Conservation (phyloP, 2,329 filamentous ascomycete genomes). For the Penicillium sp. region DNA sequence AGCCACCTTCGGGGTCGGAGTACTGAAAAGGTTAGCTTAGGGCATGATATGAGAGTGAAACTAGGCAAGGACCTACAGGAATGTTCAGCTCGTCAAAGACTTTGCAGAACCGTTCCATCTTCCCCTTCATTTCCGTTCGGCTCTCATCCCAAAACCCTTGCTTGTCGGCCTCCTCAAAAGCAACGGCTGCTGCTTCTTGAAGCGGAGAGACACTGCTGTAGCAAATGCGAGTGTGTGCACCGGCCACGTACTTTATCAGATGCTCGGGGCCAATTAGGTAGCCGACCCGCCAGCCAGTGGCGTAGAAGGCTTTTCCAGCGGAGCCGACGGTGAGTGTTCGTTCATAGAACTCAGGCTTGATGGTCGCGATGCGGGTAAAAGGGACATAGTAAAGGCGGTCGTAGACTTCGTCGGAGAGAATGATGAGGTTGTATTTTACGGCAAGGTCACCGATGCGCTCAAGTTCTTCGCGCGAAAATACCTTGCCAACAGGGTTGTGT, state of each 20-base stretch:
- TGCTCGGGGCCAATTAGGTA: constrained; percentile 91
- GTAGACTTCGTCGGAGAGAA: constrained; percentile 91
- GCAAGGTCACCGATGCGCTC: constrained; percentile 84
- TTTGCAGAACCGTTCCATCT: constrained; percentile 85
- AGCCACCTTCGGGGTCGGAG: constrained; percentile 92
- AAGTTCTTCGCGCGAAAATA: constrained; percentile 84
- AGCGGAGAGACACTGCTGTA: constrained; percentile 92
- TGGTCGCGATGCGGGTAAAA: constrained; percentile 88
- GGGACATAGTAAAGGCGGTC: constrained; percentile 94
- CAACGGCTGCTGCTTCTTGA: constrained; percentile 92
- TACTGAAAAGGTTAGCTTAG: constrained; percentile 53
- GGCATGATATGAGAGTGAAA: not conserved
- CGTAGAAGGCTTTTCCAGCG: constrained; percentile 97
- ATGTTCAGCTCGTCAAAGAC: constrained; percentile 76
- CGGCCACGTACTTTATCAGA: constrained; percentile 87
- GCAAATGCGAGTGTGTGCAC: constrained; percentile 94
- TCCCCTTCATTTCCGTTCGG: constrained; percentile 84
- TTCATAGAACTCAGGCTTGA: constrained; percentile 86
- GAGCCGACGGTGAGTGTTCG: constrained; percentile 93
- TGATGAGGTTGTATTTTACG: constrained; percentile 91
- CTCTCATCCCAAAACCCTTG: constrained; percentile 86
- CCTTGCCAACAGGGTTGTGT: constrained; percentile 96
- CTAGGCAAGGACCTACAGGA: constrained; percentile 47
- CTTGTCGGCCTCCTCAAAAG: constrained; percentile 86
- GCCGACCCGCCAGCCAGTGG: constrained; percentile 94